Percentiles rank a stretch among this genome's conserved stretches.
These are phyloP conservation scores for Trichoderma hamatum DNA, from an alignment of 2,329 filamentous ascomycete species.

Conservation along the genomic window DNA sequence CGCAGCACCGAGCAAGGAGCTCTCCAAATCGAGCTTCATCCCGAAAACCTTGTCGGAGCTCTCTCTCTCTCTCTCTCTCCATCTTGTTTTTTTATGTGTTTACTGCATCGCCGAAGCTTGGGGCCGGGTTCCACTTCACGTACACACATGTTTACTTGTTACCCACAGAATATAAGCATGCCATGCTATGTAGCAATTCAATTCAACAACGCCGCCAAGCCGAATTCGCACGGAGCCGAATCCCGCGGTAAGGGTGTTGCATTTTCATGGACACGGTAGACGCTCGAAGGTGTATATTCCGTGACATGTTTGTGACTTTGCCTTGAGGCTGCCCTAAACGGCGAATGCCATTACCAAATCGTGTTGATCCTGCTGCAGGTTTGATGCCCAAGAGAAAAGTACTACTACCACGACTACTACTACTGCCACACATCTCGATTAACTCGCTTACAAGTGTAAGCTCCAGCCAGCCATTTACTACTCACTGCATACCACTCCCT, in stretches of 20 bases:
- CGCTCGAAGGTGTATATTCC: too few species aligned
- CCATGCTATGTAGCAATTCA: not conserved
- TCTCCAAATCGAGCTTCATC: not conserved
- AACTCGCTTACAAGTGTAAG: not conserved
- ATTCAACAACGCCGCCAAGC: not conserved
- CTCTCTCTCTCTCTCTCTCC: too few species aligned
- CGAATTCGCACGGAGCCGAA: not conserved
- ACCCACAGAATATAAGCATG: not conserved
- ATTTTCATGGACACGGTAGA: not conserved
- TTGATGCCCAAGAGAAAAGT: not conserved
- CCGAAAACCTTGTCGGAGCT: not conserved
- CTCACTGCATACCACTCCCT: not conserved
- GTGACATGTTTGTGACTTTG: too few species aligned
- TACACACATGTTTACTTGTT: too few species aligned
- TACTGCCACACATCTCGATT: too few species aligned
- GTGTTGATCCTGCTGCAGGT: not conserved
- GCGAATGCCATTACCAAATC: not conserved
- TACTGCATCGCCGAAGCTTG: not conserved
- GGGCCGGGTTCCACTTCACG: not conserved
- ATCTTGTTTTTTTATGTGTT: too few species aligned
- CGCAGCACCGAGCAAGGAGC: not conserved
- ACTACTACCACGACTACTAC: too few species aligned
- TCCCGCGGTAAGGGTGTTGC: not conserved
- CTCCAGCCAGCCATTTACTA: not conserved
- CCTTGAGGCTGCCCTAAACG: not conserved